Evolutionary conservation across 2,329 filamentous ascomycete genomes (phyloP), one percentile per base, ranked within the genome.

Genomic region (Aspergillus proliferans): DNA sequence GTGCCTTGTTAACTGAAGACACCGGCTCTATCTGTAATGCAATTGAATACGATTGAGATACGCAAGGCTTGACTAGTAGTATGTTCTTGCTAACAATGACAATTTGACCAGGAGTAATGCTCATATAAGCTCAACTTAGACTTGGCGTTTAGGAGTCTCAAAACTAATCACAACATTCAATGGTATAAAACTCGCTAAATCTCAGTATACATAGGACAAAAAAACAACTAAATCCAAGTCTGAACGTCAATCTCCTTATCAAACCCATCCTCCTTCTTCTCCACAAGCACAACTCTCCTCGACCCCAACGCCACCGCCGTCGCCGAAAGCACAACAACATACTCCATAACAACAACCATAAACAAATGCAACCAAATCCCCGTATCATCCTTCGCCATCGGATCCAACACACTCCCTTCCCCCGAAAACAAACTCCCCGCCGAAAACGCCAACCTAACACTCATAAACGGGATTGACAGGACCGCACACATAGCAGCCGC

Each of bases 301-400:
- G 52, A 44, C 24, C 44, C 50, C 47, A 54, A 45, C 15, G 51
- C 52, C 21, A 54, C 47, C 33, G 50, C 52, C 9, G 47, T 46
- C 2, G 52, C 39, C 19, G 52, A 53, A 1, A 54, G 50, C 8
- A 46, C 46, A 15, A 43, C 50, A 14, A 53, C 45, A 52, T 54
- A 54, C 28, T 54, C 52, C 52, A 54, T 54, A 18, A 54, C 45
- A 50, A 54, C 46, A 24, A 54, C 52, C 52, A 54, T 54, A 22
- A 54, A 34, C 12, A 54, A 54, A 53, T 54, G 50, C 10, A 54
- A 33, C 52, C 52, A 54, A 26, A 53, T 33, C n/a, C 36, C 36
- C 15, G 47, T 54, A 14, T 52, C 45, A 34, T 50, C 44, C 4
- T 28, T 43, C 9, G 50, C 21, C 50, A 53, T 48, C 4, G 51